Conservation (phyloP, 2,329 filamentous ascomycete species). For the Clarireedia paspali region DNA sequence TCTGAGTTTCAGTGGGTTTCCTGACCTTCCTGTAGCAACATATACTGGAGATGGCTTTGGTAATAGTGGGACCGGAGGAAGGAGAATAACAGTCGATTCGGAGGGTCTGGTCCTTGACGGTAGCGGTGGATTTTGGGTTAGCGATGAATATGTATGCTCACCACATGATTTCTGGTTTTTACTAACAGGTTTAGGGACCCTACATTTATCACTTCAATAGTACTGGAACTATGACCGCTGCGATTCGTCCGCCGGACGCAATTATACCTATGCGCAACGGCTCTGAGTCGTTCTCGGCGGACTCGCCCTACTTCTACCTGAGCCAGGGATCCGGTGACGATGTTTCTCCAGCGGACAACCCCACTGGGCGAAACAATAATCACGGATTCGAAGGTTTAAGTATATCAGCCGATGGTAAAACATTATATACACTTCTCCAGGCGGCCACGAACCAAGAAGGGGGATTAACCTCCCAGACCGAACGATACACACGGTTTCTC, state of each 20-base stretch:
- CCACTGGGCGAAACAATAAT: conserved; percentile 61
- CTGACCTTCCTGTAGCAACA: conserved; percentile 52
- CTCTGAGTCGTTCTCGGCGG: conserved; percentile 53
- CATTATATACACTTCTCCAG: conserved; percentile 58
- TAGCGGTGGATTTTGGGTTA: conserved; percentile 55
- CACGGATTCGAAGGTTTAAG: conserved; percentile 69
- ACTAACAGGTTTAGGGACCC: conserved; percentile 37
- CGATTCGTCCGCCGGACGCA: conserved; percentile 57
- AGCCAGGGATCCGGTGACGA: conserved; percentile 30
- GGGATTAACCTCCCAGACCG: conserved; percentile 44
- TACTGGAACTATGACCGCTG: conserved; percentile 50
- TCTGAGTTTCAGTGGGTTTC: conserved; percentile 49
- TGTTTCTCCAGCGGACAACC: conserved; percentile 47
- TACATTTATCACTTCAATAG: conserved; percentile 60
- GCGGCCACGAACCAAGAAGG: conserved; percentile 57
- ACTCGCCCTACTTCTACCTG: conserved; percentile 55
- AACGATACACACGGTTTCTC: conserved; percentile 53
- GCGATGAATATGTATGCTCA: conserved; percentile 48
- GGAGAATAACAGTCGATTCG: conserved; percentile 52
- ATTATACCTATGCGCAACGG: conserved; percentile 57
- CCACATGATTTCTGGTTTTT: background rate
- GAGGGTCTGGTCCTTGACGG: conserved; percentile 57
- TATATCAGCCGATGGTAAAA: conserved; percentile 52
- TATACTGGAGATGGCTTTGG: conserved; percentile 64
- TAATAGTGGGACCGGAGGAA: conserved; percentile 48